A percentile compares a stretch with the other conserved stretches of the same genome.
These are phyloP conservation scores for Fusarium compactum DNA, from an alignment of 2,329 filamentous ascomycete species.

Conservation along the genomic window DNA sequence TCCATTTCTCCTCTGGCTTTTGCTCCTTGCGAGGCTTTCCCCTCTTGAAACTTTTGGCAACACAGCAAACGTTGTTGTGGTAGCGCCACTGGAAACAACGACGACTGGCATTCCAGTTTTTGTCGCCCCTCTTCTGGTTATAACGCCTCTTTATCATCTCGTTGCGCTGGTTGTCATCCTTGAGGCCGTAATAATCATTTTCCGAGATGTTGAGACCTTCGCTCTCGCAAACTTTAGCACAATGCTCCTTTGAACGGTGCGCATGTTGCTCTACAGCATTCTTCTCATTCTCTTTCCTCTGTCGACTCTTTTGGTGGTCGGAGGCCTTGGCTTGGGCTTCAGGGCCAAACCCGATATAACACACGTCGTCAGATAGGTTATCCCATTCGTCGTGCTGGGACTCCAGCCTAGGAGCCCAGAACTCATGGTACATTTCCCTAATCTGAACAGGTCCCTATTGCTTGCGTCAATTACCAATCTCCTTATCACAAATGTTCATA, in stretches of 20 bases:
- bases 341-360: slow-evolving; percentile 57
- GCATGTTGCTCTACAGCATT: slow-evolving; percentile 58
- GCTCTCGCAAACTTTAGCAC: slow-evolving; percentile 62
- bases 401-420: slow-evolving; percentile 60
- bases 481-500: too few relatives aligned
- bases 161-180: slow-evolving; percentile 46
- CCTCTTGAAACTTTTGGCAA: slow-evolving; percentile 58
- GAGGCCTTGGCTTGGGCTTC: slow-evolving; percentile 52
- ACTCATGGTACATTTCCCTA: slow-evolving; percentile 62
- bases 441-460: slow-evolving; percentile 59
- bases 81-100: slow-evolving; percentile 63
- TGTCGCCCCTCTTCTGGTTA: slow-evolving; percentile 39
- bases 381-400: slow-evolving; percentile 63
- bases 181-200: slow-evolving; percentile 50
- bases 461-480: slow-evolving; percentile 23
- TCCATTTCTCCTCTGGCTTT: slow-evolving; percentile 51
- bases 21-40: slow-evolving; percentile 54
- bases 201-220: slow-evolving; percentile 53
- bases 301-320: slow-evolving; percentile 49
- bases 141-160: slow-evolving; percentile 47
- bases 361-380: slow-evolving; percentile 63
- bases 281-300: slow-evolving; percentile 56
- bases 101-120: slow-evolving; percentile 49
- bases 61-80: slow-evolving; percentile 59
- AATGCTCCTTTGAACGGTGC: slow-evolving; percentile 60